Base-by-base conservation (phyloP, 2,329 filamentous ascomycete species). In the Magnaporthales sp. region DNA sequence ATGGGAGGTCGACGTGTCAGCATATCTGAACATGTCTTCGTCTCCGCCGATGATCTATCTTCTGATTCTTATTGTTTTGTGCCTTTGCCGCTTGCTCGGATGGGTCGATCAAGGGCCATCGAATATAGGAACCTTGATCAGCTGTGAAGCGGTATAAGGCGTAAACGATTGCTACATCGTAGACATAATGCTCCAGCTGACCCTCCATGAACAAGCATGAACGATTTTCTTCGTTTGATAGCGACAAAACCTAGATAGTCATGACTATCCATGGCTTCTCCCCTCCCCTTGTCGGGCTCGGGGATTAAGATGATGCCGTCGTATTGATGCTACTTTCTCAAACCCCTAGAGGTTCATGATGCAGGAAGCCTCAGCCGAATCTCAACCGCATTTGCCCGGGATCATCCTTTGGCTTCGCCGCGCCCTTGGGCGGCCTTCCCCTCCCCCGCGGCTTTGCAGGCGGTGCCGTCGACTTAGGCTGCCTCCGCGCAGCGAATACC, bases 401-500 rank as follows among this genome's bases (percentile, higher is more conserved):
- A 7, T 58, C 54, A 22, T n/a, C 4, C 54, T 58, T 58, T 26
- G n/a, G 54, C 54, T 58, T 58, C n/a, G 54, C 24, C 54, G 54
- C 54, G 13, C 54, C 54, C 22, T 58, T 58, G 22, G 54, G 54
- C 54, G 54, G 54, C 8, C 54, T 26, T 58, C 54, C 54, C 54
- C 54, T 58, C n/a, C 54, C 54, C 54, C 54, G 54, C 54, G 54
- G 54, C n/a, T 58, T 58, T 22, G 54, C n/a, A 22, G 54, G 54
- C n/a, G 54, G 54, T 26, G 54, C 83, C 46, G 78, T 74, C 60
- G 78, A 72, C 73, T 76, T 73, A 74, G 75, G 68, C 74, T 76
- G 66, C 70, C 69, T 66, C 67, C 67, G 46, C 70, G 67, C 70
- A 70, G 74, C 81, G 75, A 83, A 80, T 80, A 76, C 73, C 68